Evolutionary conservation across 805 yeast species (phyloP).

Genomic region (Isabelozyma gotoi): DNA sequence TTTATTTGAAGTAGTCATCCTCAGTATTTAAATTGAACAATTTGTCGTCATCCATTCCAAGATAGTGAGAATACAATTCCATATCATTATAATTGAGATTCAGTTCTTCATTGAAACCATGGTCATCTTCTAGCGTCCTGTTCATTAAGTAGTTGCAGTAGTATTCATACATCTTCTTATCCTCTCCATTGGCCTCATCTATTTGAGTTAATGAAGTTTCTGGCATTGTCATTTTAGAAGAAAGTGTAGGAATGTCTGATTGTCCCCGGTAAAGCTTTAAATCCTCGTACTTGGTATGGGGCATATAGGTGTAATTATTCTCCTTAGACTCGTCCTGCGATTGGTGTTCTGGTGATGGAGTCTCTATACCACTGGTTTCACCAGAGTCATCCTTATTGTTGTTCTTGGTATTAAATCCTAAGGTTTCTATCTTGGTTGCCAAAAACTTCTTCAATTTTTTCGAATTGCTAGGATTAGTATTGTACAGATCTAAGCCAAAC

Average conservation of each 20-base stretch:
- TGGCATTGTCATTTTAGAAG: not conserved
- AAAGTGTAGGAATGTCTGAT: slow-evolving; percentile 3
- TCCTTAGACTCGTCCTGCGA: not conserved
- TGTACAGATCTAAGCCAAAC: too few relatives aligned
- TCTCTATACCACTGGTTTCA: not conserved
- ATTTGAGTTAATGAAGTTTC: not conserved
- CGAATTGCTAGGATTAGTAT: slow-evolving; percentile 13
- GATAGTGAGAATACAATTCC: slow-evolving; percentile 20
- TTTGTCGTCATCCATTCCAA: slow-evolving; percentile 22
- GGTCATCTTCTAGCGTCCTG: not conserved
- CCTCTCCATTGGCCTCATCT: slow-evolving; percentile 3
- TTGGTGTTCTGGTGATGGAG: not conserved
- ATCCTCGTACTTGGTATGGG: slow-evolving; percentile 5
- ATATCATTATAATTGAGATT: slow-evolving; percentile 14
- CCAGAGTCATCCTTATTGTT: not conserved
- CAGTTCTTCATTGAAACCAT: not conserved
- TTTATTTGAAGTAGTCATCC: slow-evolving; percentile 25
- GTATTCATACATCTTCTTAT: slow-evolving; percentile 13
- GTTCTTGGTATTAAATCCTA: slow-evolving; percentile 14
- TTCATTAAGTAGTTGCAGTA: slow-evolving; percentile 6
- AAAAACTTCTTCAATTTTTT: slow-evolving; percentile 20
- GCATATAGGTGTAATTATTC: slow-evolving; percentile 1
- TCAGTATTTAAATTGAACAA: slow-evolving; percentile 20
- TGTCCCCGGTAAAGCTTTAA: slow-evolving; percentile 11
- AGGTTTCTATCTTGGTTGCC: slow-evolving; percentile 21